Percentiles rank a stretch among this genome's conserved stretches.
These are phyloP conservation scores for Macrolepiota dolichaula DNA, from an alignment of 768 basidiomycete species.

Conservation along the genomic window DNA sequence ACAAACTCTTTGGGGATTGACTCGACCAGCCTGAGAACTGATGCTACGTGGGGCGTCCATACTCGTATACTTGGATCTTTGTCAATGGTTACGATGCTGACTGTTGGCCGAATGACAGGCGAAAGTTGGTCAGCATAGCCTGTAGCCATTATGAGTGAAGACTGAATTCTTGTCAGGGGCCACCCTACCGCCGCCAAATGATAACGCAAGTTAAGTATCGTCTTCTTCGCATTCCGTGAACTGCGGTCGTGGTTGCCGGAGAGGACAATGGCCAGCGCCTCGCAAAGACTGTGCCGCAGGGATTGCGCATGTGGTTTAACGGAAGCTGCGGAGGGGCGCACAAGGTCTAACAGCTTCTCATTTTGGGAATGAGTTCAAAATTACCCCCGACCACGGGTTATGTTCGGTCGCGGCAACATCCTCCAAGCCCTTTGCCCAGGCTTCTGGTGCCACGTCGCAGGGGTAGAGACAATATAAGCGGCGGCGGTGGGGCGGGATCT, in stretches of 20 bases:
- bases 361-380: not conserved
- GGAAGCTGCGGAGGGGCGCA: slow-evolving; percentile 2
- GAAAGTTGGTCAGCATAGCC: not conserved
- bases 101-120: not conserved
- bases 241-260: not conserved
- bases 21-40: not conserved
- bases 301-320: not conserved
- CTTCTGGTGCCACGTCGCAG: not conserved
- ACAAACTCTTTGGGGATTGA: not conserved
- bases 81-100: not conserved
- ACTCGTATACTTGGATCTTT: not conserved
- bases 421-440: not conserved
- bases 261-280: not conserved
- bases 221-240: not conserved
- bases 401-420: not conserved
- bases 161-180: not conserved
- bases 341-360: not conserved
- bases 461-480: not conserved
- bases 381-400: not conserved
- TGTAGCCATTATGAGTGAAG: not conserved
- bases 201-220: not conserved
- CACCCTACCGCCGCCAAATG: not conserved
- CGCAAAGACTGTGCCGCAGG: slow-evolving; percentile 2
- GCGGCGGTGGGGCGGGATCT: slow-evolving; percentile 3
- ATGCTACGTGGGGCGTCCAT: not conserved